Evolutionary conservation across 148 eudicot species (phyloP).

Genomic region (Pouteria glomerata): DNA sequence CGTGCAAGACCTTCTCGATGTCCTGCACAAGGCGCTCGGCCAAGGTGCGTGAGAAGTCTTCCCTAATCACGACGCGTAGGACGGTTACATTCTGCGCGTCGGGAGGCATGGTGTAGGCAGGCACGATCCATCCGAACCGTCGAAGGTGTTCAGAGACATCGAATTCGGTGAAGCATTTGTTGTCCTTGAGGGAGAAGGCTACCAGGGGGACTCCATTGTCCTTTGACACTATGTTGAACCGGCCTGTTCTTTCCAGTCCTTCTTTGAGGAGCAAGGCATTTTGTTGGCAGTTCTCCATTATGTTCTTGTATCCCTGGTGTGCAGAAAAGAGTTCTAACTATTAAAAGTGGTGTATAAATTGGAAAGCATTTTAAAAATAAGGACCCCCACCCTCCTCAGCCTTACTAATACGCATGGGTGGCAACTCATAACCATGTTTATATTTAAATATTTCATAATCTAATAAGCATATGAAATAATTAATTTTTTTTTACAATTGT

Average conservation of each 20-base stretch:
- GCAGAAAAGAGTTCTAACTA: too few relatives aligned
- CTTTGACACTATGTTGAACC: conserved; percentile 60
- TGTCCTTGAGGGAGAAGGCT: conserved; percentile 74
- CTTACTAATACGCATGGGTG: too few relatives aligned
- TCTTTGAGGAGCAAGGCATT: conserved; percentile 39
- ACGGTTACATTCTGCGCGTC: conserved; percentile 63
- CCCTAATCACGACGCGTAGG: conserved; percentile 61
- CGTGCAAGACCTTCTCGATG: conserved; percentile 46
- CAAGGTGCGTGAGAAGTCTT: conserved; percentile 72
- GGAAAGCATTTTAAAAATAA: too few relatives aligned
- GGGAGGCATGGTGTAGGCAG: conserved; percentile 77
- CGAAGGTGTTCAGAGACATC: conserved; percentile 61
- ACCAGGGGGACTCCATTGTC: conserved; percentile 65
- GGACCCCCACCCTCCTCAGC: too few relatives aligned
- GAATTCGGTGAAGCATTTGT: conserved; percentile 50
- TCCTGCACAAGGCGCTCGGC: conserved; percentile 61
- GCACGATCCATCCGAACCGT: conserved; percentile 73
- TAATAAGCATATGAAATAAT: too few relatives aligned
- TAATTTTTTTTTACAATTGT: too few relatives aligned
- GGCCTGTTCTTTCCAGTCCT: conserved; percentile 54
- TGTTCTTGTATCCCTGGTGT: conserved; percentile 62
- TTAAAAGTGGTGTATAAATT: too few relatives aligned
- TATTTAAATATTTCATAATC: too few relatives aligned
- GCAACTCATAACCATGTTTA: too few relatives aligned
- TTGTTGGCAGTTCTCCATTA: conserved; percentile 73